Base-by-base conservation (phyloP, 2,329 filamentous ascomycete genomes). In the Ophiostoma angusticollis region DNA sequence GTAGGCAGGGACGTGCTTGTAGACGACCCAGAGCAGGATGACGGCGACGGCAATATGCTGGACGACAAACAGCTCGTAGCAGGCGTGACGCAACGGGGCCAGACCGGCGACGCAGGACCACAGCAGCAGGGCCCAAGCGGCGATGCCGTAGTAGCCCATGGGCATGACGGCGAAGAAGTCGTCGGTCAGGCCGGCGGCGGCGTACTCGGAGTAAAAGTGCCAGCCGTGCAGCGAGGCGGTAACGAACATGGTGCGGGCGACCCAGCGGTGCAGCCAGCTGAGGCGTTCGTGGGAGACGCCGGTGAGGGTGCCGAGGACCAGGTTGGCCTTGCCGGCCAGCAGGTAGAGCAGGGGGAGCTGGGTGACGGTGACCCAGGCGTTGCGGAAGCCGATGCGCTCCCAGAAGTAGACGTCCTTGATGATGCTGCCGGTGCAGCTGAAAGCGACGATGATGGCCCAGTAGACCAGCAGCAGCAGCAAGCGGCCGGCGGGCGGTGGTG, bases 231-330 rank as follows among this genome's bases (percentile, higher is more conserved):
- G 66, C 1, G 77, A 76, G 2, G 72, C 73, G 0, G 75, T 81
- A 13, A 83, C 59, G 25, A 84, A 68, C 59, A 84, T 72, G 40
- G 75, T 79, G 42, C 80, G 68, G 3, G 74, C 76, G 9, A 78
- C 72, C 79, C 80, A 84, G 44, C 80, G 69, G 50, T 84, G 80
- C 37, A 83, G 57, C 79, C 79, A 84, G 53, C 81, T 83, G 42
- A 84, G 60, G 8, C 75, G 67, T 57, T 84, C 79, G 50, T 83
- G 74, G 44, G 76, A 75, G 9, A 70, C 66, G 9, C 78, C 79
- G 4, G 70, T 65, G 18, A 84, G 57, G 38, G 67, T 61, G 1
- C 72, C 76, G n/a, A 83, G 58, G 16, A 74, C 50, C 45, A 64
- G n/a, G n/a, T n/a, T 76, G 44, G 67, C 64, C 51, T 78, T 77